Base-by-base conservation (phyloP, 2,329 filamentous ascomycete species). In the Aspergillus ruber region DNA sequence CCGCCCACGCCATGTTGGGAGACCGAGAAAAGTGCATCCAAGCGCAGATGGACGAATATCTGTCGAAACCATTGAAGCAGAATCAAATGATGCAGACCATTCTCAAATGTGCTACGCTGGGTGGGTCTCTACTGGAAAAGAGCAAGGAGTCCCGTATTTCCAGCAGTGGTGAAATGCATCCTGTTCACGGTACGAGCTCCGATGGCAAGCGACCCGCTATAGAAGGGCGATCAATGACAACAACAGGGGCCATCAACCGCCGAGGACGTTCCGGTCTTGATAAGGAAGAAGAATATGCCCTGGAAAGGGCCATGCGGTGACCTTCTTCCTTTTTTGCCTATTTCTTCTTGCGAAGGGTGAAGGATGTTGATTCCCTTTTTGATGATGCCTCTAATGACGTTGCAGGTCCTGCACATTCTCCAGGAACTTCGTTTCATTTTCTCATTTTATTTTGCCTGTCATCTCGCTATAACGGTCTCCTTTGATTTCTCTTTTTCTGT, bases 11-110 rank as follows among this genome's bases (percentile, higher is more conserved):
- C 59, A 98, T 98, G 93, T 84, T 97, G 75, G 93, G 93, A 55
- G 93, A 98, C 64, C 83, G 93, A 43, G 93, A 98, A 68, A 95
- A 95, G 75, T 98, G 93, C 69, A 94, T 98, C 52, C 89, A 95
- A 66, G 93, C 91, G 8, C 90, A 97, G 73, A 98, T 98, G 93
- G 93, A 98, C 67, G 93, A 98, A 69, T 98, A 98, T 65, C 76
- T 98, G 38, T 95, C 91, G 15, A 98, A 98, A 67, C 91, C 91
- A 21, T 76, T 97, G 51, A 94, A 96, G 69, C 91, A 95, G 65
- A 96, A 95, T 66, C 89, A 95, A 67, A 84, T 97, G 62, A 96
- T 97, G 62, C 91, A 97, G 73, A 96, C 90, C 1, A 97, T 98
- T 50, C 80, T 97, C 55, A 95, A 96, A 68, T 97, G 91, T 65